Conservation (phyloP, 1,284 basidiomycete species). For the Apiotrichum siamense region DNA sequence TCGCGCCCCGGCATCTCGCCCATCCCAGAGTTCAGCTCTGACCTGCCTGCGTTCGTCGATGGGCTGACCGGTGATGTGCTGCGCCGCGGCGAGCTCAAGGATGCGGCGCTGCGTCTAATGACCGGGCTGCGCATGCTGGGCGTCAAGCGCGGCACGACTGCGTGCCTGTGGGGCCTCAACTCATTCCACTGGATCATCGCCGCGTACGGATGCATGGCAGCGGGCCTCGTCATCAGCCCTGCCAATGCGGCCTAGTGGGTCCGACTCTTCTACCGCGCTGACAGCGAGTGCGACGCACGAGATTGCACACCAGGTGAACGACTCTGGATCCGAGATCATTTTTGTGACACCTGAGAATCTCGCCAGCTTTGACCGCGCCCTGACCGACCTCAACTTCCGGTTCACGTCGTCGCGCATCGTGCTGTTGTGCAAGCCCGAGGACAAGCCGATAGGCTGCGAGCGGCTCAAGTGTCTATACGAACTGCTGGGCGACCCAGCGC, state of each 20-base stretch:
- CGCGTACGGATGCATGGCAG: slow-evolving; percentile 52
- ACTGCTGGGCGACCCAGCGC: slow-evolving; percentile 1
- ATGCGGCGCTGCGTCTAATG: slow-evolving; percentile 55
- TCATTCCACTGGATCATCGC: slow-evolving; percentile 59
- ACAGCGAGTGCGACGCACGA: slow-evolving; percentile 35
- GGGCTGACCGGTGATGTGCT: slow-evolving; percentile 56
- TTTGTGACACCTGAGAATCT: slow-evolving; percentile 56
- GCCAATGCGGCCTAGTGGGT: slow-evolving; percentile 35
- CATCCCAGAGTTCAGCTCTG: slow-evolving; percentile 10
- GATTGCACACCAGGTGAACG: slow-evolving; percentile 45
- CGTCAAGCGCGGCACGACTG: slow-evolving; percentile 28
- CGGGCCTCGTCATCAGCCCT: slow-evolving; percentile 31
- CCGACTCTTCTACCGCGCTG: slow-evolving; percentile 15
- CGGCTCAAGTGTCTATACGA: slow-evolving; percentile 9
- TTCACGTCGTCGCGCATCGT: slow-evolving; percentile 8
- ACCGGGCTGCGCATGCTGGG: slow-evolving; percentile 50
- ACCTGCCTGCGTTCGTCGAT: slow-evolving; percentile 60
- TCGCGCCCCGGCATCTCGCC: background rate
- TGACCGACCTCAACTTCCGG: background rate
- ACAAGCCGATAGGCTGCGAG: slow-evolving; percentile 6
- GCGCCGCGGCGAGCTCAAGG: slow-evolving; percentile 55
- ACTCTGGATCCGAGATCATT: slow-evolving; percentile 55
- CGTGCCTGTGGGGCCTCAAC: slow-evolving; percentile 50
- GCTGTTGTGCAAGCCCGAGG: slow-evolving; percentile 4
- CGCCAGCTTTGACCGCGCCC: slow-evolving; percentile 27